phyloP scores from a whole-genome alignment of 257 asterid species.

The Echites panduratus region DNA sequence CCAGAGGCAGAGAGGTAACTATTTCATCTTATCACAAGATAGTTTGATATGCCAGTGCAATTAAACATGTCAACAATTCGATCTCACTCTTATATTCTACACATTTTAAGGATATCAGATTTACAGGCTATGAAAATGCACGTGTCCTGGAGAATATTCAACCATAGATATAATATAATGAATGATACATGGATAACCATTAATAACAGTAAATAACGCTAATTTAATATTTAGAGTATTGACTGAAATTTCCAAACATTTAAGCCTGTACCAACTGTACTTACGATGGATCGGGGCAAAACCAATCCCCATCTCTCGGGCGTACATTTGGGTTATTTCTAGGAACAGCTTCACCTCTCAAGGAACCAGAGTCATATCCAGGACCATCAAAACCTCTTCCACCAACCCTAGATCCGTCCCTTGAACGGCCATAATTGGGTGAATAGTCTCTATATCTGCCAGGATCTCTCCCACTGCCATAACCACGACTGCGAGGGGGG shows the following conservation, averaged over 20 bases:
- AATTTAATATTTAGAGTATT: neutral
- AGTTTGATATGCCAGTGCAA: neutral
- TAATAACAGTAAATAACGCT: too few relatives aligned
- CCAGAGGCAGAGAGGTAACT: neutral
- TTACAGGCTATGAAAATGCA: neutral
- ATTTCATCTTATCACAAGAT: neutral
- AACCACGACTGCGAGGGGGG: constrained; percentile 49
- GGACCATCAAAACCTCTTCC: constrained; percentile 62
- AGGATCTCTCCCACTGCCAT: constrained; percentile 56
- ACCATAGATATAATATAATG: neutral
- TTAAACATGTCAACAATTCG: neutral
- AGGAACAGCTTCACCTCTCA: constrained; percentile 48
- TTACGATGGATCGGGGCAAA: constrained; percentile 78
- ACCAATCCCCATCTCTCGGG: constrained; percentile 94
- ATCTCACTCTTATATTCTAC: neutral
- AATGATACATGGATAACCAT: neutral
- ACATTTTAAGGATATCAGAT: neutral
- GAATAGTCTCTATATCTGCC: constrained; percentile 62
- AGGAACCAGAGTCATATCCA: constrained; percentile 50
- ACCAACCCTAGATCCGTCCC: constrained; percentile 48
- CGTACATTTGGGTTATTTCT: constrained; percentile 82
- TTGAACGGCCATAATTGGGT: constrained; percentile 58
- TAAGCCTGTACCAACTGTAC: constrained; percentile 16
- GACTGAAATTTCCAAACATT: neutral
- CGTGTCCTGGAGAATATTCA: neutral